Conservation (phyloP, 345 rosid species). For the Carallia pectinifolia region DNA sequence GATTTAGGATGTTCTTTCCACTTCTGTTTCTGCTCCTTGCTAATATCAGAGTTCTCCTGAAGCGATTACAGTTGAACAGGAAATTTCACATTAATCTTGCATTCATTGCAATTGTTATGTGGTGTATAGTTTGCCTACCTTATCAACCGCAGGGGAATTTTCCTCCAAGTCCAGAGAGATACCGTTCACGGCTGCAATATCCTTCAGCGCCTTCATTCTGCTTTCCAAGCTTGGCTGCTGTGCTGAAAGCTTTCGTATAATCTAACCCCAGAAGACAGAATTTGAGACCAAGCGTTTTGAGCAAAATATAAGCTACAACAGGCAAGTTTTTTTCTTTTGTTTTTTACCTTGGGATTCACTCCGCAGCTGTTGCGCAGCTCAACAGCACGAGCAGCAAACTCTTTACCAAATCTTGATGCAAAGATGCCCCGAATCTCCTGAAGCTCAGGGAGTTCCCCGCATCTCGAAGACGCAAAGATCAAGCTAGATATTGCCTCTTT, state of each 20-base stretch:
- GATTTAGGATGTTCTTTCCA: constrained; percentile 1
- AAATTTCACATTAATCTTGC: too few species aligned
- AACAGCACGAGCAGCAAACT: constrained; percentile 38
- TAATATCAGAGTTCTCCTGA: constrained; percentile 18
- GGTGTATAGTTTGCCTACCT: too few species aligned
- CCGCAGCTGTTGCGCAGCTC: constrained; percentile 39
- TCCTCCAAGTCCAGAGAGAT: constrained; percentile 33
- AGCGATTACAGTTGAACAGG: neutral
- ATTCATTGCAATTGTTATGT: too few species aligned
- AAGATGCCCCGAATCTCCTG: constrained; percentile 37
- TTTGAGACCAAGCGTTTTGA: neutral
- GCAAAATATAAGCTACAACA: too few species aligned
- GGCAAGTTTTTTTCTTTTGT: neutral
- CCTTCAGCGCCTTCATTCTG: constrained; percentile 39
- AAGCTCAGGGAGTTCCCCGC: constrained; percentile 60
- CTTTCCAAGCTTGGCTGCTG: constrained; percentile 35
- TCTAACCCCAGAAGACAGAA: constrained; percentile 20
- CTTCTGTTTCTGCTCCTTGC: constrained; percentile 11
- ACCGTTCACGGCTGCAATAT: constrained; percentile 39
- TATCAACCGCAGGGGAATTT: neutral
- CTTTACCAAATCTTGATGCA: constrained; percentile 34
- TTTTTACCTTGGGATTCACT: constrained; percentile 46
- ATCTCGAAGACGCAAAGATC: constrained; percentile 57
- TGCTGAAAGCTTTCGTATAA: constrained; percentile 46
- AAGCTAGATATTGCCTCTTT: constrained; percentile 52